Percentiles rank a stretch among this genome's conserved stretches.
These are phyloP conservation scores for Pyrenophora teres DNA, from an alignment of 2,329 filamentous ascomycete species.

Conservation along the genomic window DNA sequence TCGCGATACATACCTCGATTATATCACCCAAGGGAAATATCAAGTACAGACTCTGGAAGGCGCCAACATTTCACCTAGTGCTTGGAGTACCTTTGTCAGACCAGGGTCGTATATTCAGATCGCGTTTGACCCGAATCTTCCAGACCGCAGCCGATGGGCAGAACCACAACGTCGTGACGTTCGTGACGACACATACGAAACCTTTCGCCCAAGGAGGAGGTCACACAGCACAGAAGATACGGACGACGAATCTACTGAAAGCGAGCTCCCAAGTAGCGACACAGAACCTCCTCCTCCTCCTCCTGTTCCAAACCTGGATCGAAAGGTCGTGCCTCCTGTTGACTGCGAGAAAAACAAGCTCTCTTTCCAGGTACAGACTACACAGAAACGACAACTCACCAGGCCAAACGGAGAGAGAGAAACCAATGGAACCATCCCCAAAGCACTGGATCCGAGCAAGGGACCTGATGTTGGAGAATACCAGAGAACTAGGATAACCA, in stretches of 20 bases:
- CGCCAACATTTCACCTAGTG: slow-evolving; percentile 23
- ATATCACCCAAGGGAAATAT: slow-evolving; percentile 19
- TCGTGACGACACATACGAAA: too few species aligned
- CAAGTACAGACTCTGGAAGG: slow-evolving; percentile 14
- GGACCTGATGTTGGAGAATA: slow-evolving; percentile 10
- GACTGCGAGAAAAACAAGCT: slow-evolving; percentile 34
- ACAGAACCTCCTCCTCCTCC: neutral
- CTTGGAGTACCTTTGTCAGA: slow-evolving; percentile 24
- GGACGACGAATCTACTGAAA: too few species aligned
- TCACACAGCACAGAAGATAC: too few species aligned
- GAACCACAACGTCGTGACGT: too few species aligned
- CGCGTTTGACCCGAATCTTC: neutral
- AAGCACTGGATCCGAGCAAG: neutral
- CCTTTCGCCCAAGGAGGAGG: too few species aligned
- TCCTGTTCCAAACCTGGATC: neutral
- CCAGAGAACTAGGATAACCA: slow-evolving; percentile 36
- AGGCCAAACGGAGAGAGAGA: neutral
- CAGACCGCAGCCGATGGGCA: too few species aligned
- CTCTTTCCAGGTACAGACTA: slow-evolving; percentile 25
- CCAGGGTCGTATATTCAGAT: slow-evolving; percentile 13
- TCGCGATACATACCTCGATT: neutral
- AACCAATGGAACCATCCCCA: neutral
- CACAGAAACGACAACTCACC: neutral
- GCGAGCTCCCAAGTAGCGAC: too few species aligned
- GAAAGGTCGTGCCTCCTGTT: slow-evolving; percentile 10